Evolutionary conservation across 768 basidiomycete species (phyloP), one percentile per base, ranked within the genome.

Genomic region (Podaxis mareebaensis): DNA sequence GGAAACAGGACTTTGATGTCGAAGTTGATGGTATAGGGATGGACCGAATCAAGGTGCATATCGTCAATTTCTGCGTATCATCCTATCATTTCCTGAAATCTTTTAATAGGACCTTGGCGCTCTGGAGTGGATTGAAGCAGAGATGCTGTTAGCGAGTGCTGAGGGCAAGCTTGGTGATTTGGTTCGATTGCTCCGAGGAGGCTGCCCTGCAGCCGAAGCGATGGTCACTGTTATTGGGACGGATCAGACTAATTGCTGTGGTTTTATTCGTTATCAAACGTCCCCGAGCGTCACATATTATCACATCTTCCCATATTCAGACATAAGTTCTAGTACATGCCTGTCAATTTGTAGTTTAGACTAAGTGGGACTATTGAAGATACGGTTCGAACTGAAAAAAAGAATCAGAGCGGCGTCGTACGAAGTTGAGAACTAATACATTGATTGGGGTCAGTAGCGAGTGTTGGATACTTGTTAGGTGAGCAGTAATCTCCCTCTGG

Each of bases 281-380:
- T 59, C 58, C 3, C 46, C 58, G 2, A 33, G n/a, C 4, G n/a
- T 49, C 3, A 20, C 20, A 10, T 15, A 59, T 7, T 51, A 59
- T 38, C 28, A 51, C 20, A 59, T 59, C 20, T 59, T 59, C 46
- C 58, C 58, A 4, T 59, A 59, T 51, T 56, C 54, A 20, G 54
- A 39, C 13, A 26, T 15, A 12, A 11, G 10, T 53, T 15, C 52
- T 46, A 46, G 7, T 39, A 20, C 54, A n/a, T 20, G 54, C 20
- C 33, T 56, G n/a, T 15, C 36, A 12, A 56, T 40, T n/a, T 56
- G 54, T 56, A 56, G 54, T 24, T 39, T 56, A 39, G 54, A 56
- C 11, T 56, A n/a, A 42, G 7, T 8, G 20, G 4, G 15, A 24
- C 10, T 56, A 36, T 5, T 22, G 22, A 39, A 22, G 10, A 55